These are phyloP conservation scores for Cryptosporidium felis DNA, from an alignment of 169 alveolate genomes.

Conservation along the genomic window DNA sequence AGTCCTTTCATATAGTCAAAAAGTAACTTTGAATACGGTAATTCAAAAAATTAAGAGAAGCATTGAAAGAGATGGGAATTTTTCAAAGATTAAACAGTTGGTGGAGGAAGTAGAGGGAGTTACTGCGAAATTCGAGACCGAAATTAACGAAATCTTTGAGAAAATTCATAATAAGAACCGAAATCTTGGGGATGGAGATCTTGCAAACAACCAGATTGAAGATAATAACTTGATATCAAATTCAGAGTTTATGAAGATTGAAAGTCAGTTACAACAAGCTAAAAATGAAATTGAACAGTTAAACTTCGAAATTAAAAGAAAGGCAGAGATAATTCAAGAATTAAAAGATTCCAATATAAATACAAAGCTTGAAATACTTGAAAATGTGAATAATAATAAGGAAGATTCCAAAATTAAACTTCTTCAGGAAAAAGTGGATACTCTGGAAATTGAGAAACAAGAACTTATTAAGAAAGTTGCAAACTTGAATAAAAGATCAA, in stretches of 20 bases:
- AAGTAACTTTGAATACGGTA: constrained; percentile 4
- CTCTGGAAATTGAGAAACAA: constrained; percentile 9
- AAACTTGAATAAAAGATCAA: background rate
- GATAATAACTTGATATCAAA: background rate
- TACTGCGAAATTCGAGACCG: constrained; percentile 10
- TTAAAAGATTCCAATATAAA: background rate
- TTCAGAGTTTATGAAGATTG: background rate
- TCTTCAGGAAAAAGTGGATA: background rate
- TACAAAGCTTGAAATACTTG: background rate
- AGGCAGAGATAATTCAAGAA: constrained; percentile 41
- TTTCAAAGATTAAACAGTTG: constrained; percentile 16
- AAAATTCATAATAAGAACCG: background rate
- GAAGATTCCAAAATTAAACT: constrained; percentile 4
- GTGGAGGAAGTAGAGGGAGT: background rate
- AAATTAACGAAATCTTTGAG: constrained; percentile 8
- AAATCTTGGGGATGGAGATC: background rate
- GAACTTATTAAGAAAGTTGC: constrained; percentile 39
- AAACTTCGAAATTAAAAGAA: constrained; percentile 18
- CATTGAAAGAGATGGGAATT: background rate
- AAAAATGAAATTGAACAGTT: constrained; percentile 48
- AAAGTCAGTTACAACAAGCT: constrained; percentile 20
- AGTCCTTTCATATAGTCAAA: background rate
- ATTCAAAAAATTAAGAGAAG: constrained; percentile 8
- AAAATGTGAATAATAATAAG: background rate
- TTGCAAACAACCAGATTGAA: background rate